Evolutionary conservation across 371 early-diverging fungal species (phyloP), one percentile per base, ranked within the genome.

Genomic region (Mortierella sp.): DNA sequence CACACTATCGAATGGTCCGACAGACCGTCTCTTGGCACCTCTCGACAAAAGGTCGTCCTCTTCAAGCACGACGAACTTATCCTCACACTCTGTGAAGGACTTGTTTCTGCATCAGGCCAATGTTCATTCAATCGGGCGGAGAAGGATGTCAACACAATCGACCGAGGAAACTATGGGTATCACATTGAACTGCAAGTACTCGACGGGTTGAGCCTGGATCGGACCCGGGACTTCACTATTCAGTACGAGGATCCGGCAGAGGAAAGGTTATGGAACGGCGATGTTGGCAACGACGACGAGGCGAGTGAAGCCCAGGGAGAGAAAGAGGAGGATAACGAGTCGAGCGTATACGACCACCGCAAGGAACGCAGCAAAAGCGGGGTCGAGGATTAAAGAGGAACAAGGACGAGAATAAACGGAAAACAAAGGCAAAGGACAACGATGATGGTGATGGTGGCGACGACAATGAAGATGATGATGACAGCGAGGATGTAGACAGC

Each of bases 1-100:
- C 28, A 53, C 53, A 85, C 73, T 6, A 51, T 85, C 37, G 81
- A 81, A 55, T 85, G 86, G 81, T 51, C 55, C n/a, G 86, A 81
- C 31, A 26, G 64, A 5, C 76, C 79, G 0, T 81, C 86, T 9
- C 74, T 81, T 8, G 80, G 78, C 37, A 44, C 57, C n/a, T 50
- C 76, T 9, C 71, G 79, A 57, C 81, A 85, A 19, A 59, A 78
- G 1, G 72, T 79, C 8, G 79, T 79, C 8, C 81, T 81, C 26
- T 78, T 81, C 69, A 76, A 81, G 61, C 26, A 76, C 37, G 59
- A 77, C 8, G 40, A 70, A 4, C 67, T 77, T 0, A 28, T 85
- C 43, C 54, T 81, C 10, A 71, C 74, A 1, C 73, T 81, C 34
- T 84, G 81, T 37, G 64, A 81, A 43, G 81, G 85, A 5, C 10